phyloP scores from a whole-genome alignment of 1,284 basidiomycete genomes.

The Moesziomyces aphidis region DNA sequence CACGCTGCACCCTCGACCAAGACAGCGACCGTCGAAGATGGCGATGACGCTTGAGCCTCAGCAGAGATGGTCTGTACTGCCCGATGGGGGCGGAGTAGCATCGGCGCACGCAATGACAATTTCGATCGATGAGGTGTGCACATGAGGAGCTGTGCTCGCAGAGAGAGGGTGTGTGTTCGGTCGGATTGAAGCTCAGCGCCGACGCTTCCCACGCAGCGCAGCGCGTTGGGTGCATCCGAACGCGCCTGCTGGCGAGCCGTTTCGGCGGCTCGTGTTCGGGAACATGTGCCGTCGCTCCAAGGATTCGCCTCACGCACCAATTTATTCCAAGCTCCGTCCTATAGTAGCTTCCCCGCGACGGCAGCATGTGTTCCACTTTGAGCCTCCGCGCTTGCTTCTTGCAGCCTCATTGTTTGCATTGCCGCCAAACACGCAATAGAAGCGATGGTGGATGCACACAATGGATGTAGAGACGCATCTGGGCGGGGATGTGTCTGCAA shows the following conservation, averaged over 20 bases:
- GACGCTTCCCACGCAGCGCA: background rate
- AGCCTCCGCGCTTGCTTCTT: background rate
- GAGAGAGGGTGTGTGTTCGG: background rate
- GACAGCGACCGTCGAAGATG: conserved; percentile 8
- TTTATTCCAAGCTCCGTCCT: background rate
- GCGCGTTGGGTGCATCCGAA: background rate
- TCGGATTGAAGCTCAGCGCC: background rate
- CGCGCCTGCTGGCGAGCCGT: too few relatives aligned
- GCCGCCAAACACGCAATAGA: too few relatives aligned
- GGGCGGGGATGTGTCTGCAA: too few relatives aligned
- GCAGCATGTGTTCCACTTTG: background rate
- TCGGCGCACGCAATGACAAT: background rate
- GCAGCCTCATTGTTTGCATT: too few relatives aligned
- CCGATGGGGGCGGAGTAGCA: background rate
- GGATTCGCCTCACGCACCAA: background rate
- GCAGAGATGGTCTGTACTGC: background rate
- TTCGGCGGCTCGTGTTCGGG: too few relatives aligned
- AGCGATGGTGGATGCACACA: too few relatives aligned
- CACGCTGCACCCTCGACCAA: background rate
- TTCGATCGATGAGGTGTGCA: background rate
- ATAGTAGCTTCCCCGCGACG: background rate
- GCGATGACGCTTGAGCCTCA: conserved; percentile 2
- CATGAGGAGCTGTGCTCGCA: too few relatives aligned
- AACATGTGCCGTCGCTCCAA: too few relatives aligned
- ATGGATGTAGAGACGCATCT: too few relatives aligned